phyloP scores from a whole-genome alignment of 2,329 filamentous ascomycete genomes.

The Alternaria burnsii region DNA sequence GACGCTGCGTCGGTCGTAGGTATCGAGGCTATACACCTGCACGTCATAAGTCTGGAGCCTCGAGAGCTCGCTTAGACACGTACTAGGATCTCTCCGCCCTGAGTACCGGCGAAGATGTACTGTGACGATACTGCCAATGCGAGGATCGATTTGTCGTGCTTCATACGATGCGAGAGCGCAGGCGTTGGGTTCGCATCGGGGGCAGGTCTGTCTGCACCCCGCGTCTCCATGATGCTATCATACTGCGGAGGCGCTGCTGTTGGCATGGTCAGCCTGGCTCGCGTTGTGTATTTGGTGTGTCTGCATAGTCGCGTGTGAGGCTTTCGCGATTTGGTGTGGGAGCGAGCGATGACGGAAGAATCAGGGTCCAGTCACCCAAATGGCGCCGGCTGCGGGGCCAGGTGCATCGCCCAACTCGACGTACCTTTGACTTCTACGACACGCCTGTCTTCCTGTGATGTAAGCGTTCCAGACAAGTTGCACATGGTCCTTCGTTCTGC shows the following conservation, averaged over 20 bases:
- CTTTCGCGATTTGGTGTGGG: slow-evolving; percentile 19
- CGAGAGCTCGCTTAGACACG: slow-evolving; percentile 25
- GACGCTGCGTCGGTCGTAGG: slow-evolving; percentile 79
- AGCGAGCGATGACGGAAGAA: slow-evolving; percentile 37
- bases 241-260: slow-evolving; percentile 38
- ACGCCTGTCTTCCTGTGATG: slow-evolving; percentile 31
- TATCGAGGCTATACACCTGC: slow-evolving; percentile 83
- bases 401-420: slow-evolving; percentile 9
- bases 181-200: slow-evolving; percentile 52
- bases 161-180: slow-evolving; percentile 76
- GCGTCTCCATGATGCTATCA: slow-evolving; percentile 32
- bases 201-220: slow-evolving; percentile 19
- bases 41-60: slow-evolving; percentile 21
- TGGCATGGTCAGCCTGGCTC: slow-evolving; percentile 38
- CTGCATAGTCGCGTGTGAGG: slow-evolving; percentile 36
- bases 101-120: slow-evolving; percentile 89
- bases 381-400: slow-evolving; percentile 19
- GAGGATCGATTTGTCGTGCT: slow-evolving; percentile 81
- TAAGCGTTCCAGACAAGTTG: slow-evolving; percentile 38
- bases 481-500: slow-evolving; percentile 40
- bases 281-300: slow-evolving; percentile 13
- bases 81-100: slow-evolving; percentile 89
- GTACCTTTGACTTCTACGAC: slow-evolving; percentile 26
- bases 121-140: slow-evolving; percentile 81
- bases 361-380: slow-evolving; percentile 23